Conservation (phyloP, 78 protist genomes). For the Tieghemostelium lacteum region DNA sequence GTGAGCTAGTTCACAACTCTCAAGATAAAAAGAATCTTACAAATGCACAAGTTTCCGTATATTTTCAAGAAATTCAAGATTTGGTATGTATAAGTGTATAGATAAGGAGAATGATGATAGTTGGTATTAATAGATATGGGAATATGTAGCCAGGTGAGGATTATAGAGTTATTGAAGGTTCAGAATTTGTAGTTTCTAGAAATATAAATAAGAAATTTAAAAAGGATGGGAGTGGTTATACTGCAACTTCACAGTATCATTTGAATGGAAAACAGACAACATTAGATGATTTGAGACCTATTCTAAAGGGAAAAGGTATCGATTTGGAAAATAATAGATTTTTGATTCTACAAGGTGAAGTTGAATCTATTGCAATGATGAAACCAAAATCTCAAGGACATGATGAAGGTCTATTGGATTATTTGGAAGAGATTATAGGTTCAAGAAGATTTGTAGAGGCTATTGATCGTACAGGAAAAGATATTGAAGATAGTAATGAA, state of each 20-base stretch:
- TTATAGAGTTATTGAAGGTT: conserved; percentile 78
- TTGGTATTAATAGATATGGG: not conserved
- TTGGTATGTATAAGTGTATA: conserved; percentile 57
- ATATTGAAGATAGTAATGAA: conserved; percentile 89
- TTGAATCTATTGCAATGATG: conserved; percentile 99
- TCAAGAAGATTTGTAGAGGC: conserved; percentile 73
- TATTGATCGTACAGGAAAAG: conserved; percentile 80
- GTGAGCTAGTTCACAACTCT: conserved; percentile 98
- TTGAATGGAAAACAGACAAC: conserved; percentile 78
- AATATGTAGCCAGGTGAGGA: conserved; percentile 52
- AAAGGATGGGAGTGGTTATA: too few relatives aligned
- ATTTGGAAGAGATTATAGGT: conserved; percentile 99
- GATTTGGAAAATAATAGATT: conserved; percentile 99
- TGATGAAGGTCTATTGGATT: conserved; percentile 99
- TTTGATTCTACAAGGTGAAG: conserved; percentile 99
- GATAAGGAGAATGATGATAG: not conserved
- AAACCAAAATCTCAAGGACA: conserved; percentile 95
- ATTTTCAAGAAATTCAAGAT: conserved; percentile 96
- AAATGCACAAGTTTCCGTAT: conserved; percentile 92
- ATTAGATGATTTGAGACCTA: conserved; percentile 78
- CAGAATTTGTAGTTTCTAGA: conserved; percentile 93
- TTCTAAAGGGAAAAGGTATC: conserved; percentile 91
- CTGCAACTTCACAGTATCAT: conserved; percentile 79
- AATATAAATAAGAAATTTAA: conserved; percentile 7
- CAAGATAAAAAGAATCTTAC: conserved; percentile 74